Evolutionary conservation across 371 early-diverging fungal genomes (phyloP).

Genomic region (Massospora cicadina): DNA sequence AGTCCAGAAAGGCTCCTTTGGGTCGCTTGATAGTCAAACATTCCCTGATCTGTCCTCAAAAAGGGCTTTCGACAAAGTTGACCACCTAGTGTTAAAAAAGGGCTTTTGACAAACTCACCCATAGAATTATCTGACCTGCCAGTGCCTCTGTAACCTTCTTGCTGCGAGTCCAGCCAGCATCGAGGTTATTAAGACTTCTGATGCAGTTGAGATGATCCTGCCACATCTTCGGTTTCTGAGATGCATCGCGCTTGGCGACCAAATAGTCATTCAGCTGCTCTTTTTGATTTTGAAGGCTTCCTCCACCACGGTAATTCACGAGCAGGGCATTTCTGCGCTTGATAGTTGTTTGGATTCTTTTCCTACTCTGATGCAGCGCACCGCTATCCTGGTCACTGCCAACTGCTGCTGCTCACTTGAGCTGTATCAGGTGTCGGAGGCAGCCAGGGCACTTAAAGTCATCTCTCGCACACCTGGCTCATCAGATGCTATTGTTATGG

Average conservation of each 20-base stretch:
- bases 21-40: not conserved
- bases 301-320: constrained; percentile 49
- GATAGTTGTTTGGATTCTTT: constrained; percentile 85
- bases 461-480: not conserved
- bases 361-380: constrained; percentile 64
- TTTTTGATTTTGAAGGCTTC: constrained; percentile 55
- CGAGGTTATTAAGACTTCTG: constrained; percentile 41
- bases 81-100: too few relatives aligned
- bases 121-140: constrained; percentile 63
- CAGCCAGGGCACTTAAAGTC: not conserved
- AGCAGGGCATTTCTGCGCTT: constrained; percentile 55
- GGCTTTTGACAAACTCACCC: constrained; percentile 12
- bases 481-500: not conserved
- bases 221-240: constrained; percentile 60
- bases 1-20: not conserved
- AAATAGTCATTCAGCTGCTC: constrained; percentile 55
- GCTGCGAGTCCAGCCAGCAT: constrained; percentile 66
- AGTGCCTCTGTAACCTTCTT: constrained; percentile 70
- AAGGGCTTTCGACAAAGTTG: too few relatives aligned
- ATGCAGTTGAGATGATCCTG: constrained; percentile 51
- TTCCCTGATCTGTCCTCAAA: not conserved
- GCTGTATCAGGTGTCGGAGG: not conserved
- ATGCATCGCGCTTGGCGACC: constrained; percentile 84
- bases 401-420: constrained; percentile 51
- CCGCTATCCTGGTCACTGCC: constrained; percentile 58